Conservation (phyloP, 352 stramenopile species). For the Globisporangium cederbergense region DNA sequence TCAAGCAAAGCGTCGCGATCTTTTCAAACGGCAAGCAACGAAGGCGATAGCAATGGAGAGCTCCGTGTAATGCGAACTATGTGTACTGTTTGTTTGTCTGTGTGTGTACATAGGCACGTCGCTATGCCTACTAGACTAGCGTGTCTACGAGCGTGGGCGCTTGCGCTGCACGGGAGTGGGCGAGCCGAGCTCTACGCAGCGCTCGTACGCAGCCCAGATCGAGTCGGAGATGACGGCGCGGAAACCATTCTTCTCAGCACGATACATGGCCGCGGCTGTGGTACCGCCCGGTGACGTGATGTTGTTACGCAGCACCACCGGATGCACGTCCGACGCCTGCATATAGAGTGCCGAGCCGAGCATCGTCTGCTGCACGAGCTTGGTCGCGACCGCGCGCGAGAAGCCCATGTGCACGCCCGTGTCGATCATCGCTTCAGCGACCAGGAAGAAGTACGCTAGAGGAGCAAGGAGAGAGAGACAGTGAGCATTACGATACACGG, state of each 20-base stretch:
- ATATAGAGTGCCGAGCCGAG: slow-evolving; percentile 92
- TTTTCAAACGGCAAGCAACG: background rate
- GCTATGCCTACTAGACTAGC: background rate
- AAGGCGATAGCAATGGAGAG: background rate
- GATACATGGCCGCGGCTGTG: slow-evolving; percentile 92
- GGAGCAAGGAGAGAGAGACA: background rate
- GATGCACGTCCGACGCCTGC: slow-evolving; percentile 88
- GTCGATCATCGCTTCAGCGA: slow-evolving; percentile 96
- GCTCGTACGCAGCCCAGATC: slow-evolving; percentile 95
- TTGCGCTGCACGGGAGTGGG: slow-evolving; percentile 64
- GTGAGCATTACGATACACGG: background rate
- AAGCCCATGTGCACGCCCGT: slow-evolving; percentile 95
- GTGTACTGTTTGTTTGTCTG: background rate
- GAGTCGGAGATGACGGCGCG: slow-evolving; percentile 91
- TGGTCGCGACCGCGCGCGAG: slow-evolving; percentile 89
- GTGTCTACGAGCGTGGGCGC: slow-evolving; percentile 50
- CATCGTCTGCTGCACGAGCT: slow-evolving; percentile 94
- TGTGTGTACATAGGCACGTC: background rate
- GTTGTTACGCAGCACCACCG: slow-evolving; percentile 91
- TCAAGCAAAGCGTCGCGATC: background rate
- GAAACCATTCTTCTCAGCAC: slow-evolving; percentile 95
- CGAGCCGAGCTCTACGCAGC: slow-evolving; percentile 92
- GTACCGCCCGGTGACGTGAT: slow-evolving; percentile 94
- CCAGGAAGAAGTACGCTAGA: slow-evolving; percentile 93
- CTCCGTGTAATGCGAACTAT: background rate